Conservation (phyloP, 1,284 basidiomycete species). For the Papiliotrema laurentii region DNA sequence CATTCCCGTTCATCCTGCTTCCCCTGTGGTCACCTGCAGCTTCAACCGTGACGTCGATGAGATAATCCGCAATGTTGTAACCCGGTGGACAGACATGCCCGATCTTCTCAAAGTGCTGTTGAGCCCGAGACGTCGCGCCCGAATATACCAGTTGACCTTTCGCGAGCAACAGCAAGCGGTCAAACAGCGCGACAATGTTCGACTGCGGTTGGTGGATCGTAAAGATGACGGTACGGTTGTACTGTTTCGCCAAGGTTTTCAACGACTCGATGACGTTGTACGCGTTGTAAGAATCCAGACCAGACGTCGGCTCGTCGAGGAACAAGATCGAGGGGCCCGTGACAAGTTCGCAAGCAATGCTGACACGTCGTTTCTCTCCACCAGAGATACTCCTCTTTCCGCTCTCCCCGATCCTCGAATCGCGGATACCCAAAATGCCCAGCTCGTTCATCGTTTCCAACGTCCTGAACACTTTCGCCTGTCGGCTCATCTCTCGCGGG, state of each 20-base stretch:
- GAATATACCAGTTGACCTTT: conserved; percentile 79
- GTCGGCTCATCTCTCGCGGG: conserved; percentile 88
- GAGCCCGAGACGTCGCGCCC: conserved; percentile 67
- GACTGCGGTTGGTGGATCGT: conserved; percentile 98
- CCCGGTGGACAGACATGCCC: conserved; percentile 86
- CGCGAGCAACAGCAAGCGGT: conserved; percentile 81
- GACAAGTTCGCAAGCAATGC: conserved; percentile 97
- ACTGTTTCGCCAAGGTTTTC: conserved; percentile 75
- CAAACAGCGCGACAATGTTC: conserved; percentile 93
- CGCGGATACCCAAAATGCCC: conserved; percentile 86
- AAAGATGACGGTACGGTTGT: conserved; percentile 93
- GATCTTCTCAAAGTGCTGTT: conserved; percentile 72
- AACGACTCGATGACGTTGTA: conserved; percentile 89
- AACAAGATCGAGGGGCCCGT: conserved; percentile 93
- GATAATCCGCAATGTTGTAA: conserved; percentile 93
- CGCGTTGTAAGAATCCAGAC: conserved; percentile 91
- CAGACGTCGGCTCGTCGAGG: conserved; percentile 93
- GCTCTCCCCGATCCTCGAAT: conserved; percentile 79
- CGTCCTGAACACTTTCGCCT: conserved; percentile 89
- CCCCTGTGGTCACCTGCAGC: conserved; percentile 50
- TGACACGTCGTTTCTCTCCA: conserved; percentile 91
- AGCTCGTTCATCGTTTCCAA: conserved; percentile 94
- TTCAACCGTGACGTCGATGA: conserved; percentile 86
- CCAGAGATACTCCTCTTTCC: conserved; percentile 81
- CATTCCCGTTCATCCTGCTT: conserved; percentile 32